These are phyloP conservation scores for Suillus discolor DNA, from an alignment of 768 basidiomycete genomes.

Conservation along the genomic window DNA sequence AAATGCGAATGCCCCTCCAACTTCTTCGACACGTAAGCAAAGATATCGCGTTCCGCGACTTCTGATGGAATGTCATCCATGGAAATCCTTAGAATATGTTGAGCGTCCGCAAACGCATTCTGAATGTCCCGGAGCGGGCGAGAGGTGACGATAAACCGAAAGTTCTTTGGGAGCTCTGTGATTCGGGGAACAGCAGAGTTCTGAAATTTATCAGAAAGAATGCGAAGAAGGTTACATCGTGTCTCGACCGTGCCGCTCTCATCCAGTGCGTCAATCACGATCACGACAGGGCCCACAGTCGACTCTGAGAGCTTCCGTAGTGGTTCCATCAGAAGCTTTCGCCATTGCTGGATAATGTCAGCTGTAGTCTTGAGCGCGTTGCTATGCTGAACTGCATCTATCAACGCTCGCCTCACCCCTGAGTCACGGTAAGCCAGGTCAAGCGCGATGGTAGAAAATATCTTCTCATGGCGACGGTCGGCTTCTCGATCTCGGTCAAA, in stretches of 20 bases:
- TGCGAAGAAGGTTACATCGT: slow-evolving; percentile 16
- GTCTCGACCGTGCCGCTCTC: slow-evolving; percentile 11
- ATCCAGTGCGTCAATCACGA: slow-evolving; percentile 29
- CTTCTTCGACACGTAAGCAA: neutral
- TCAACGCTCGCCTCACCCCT: neutral
- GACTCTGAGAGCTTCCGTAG: slow-evolving; percentile 7
- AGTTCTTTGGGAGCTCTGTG: slow-evolving; percentile 7
- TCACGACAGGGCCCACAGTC: slow-evolving; percentile 20
- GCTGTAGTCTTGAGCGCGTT: neutral
- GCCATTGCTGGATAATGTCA: slow-evolving; percentile 14
- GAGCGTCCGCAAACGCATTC: too few species aligned
- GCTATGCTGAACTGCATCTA: neutral
- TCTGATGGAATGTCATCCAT: neutral
- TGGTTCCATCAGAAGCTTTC: slow-evolving; percentile 17
- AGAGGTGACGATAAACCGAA: slow-evolving; percentile 14
- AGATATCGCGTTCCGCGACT: neutral
- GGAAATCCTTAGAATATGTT: neutral
- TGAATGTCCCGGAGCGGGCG: neutral
- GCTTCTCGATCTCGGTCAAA: slow-evolving; percentile 7
- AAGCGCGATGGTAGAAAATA: slow-evolving; percentile 17
- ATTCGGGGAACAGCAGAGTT: neutral
- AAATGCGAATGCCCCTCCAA: neutral
- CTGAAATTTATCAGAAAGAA: neutral
- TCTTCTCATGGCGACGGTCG: slow-evolving; percentile 8
- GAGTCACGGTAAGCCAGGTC: slow-evolving; percentile 7